phyloP scores from a whole-genome alignment of 768 basidiomycete species.

The Filobasidium floriforme region DNA sequence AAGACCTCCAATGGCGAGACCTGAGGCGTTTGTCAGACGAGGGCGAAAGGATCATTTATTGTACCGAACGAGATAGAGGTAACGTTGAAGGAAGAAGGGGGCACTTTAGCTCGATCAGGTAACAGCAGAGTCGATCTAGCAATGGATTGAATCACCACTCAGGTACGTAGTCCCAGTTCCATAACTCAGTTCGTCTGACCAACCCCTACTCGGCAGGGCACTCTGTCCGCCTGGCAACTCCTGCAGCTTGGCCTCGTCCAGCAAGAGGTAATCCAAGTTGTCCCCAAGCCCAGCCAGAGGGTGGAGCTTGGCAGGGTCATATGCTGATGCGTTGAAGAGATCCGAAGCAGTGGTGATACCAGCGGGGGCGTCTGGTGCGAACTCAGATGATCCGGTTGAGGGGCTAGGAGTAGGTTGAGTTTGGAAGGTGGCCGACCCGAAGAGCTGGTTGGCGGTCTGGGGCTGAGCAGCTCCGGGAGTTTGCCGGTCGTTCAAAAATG shows the following conservation, averaged over 20 bases:
- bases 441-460: slow-evolving; percentile 34
- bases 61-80: slow-evolving; percentile 31
- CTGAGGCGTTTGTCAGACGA: slow-evolving; percentile 48
- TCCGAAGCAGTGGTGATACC: slow-evolving; percentile 70
- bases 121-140: too few relatives aligned
- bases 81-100: too few relatives aligned
- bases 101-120: too few relatives aligned
- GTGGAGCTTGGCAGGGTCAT: slow-evolving; percentile 87
- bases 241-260: slow-evolving; percentile 93
- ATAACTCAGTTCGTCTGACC: slow-evolving; percentile 99
- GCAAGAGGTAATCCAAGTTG: slow-evolving; percentile 86
- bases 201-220: slow-evolving; percentile 88
- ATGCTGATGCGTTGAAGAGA: slow-evolving; percentile 67
- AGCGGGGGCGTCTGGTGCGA: slow-evolving; percentile 17
- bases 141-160: slow-evolving; percentile 61
- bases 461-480: slow-evolving; percentile 16
- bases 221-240: slow-evolving; percentile 81
- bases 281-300: slow-evolving; percentile 87
- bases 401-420: slow-evolving; percentile 25
- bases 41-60: slow-evolving; percentile 62
- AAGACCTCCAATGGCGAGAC: slow-evolving; percentile 84
- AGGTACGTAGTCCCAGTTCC: slow-evolving; percentile 99
- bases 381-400: slow-evolving; percentile 13
- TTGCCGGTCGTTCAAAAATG: slow-evolving; percentile 20
- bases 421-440: slow-evolving; percentile 36